A percentile compares a stretch with the other conserved stretches of the same genome.
Evolutionary conservation across 768 basidiomycete species (phyloP).

Genomic region (Lactarius evosmus): DNA sequence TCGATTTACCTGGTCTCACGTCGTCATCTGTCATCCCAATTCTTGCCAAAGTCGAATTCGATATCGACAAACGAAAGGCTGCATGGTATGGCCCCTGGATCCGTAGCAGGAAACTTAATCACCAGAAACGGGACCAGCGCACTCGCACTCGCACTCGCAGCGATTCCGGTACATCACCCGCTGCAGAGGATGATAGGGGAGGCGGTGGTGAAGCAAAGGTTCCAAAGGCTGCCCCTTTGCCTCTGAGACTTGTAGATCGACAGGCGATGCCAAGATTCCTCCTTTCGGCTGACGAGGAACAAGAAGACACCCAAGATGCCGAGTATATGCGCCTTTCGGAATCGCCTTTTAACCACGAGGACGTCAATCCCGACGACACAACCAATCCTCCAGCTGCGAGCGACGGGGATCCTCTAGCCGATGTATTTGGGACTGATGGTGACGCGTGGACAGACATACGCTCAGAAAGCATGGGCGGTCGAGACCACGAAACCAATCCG

Average conservation of each 20-base stretch:
- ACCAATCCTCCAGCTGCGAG: slow-evolving; percentile 39
- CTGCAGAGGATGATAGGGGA: slow-evolving; percentile 30
- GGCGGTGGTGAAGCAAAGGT: slow-evolving; percentile 28
- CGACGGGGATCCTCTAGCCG: slow-evolving; percentile 49
- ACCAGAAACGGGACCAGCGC: slow-evolving; percentile 46
- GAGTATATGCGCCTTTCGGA: slow-evolving; percentile 23
- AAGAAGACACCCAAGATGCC: slow-evolving; percentile 24
- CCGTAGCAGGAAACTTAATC: slow-evolving; percentile 57
- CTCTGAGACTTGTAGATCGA: slow-evolving; percentile 48
- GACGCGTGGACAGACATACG: slow-evolving; percentile 60
- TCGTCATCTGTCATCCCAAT: slow-evolving; percentile 72
- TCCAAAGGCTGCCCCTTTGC: slow-evolving; percentile 40
- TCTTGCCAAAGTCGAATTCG: slow-evolving; percentile 93
- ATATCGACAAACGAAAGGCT: slow-evolving; percentile 78
- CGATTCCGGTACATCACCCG: slow-evolving; percentile 5
- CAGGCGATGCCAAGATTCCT: slow-evolving; percentile 34
- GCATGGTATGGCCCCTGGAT: slow-evolving; percentile 87
- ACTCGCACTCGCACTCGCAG: slow-evolving; percentile 26
- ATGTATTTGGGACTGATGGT: slow-evolving; percentile 65
- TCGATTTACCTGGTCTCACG: slow-evolving; percentile 64
- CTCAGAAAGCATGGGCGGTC: slow-evolving; percentile 34
- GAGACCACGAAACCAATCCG: slow-evolving; percentile 35
- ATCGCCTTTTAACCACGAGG: slow-evolving; percentile 31
- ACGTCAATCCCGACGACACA: slow-evolving; percentile 40
- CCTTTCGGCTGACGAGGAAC: slow-evolving; percentile 27